Evolutionary conservation across 805 yeast genomes (phyloP).

Genomic region (Ogataea neopini): DNA sequence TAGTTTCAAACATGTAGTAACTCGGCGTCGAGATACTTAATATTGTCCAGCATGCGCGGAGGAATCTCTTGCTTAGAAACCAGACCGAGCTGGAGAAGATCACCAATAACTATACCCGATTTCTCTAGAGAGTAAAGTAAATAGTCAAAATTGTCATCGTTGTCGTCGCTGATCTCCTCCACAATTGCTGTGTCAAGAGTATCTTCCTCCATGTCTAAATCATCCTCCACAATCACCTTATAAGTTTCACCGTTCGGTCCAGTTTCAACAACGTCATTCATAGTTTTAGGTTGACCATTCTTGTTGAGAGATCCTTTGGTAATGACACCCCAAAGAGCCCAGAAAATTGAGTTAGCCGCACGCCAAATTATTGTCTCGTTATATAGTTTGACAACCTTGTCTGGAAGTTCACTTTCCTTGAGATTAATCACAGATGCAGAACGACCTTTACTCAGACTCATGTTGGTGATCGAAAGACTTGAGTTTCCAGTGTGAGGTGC

Average conservation of each 20-base stretch:
- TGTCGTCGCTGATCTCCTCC: constrained; percentile 31
- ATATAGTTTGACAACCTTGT: constrained; percentile 49
- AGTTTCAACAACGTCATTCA: constrained; percentile 37
- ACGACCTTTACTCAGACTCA: constrained; percentile 19
- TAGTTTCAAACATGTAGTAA: constrained; percentile 18
- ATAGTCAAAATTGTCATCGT: constrained; percentile 73
- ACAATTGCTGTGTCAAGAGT: constrained; percentile 22
- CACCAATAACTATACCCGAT: constrained; percentile 71
- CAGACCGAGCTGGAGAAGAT: constrained; percentile 62
- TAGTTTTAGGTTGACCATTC: not conserved
- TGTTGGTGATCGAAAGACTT: constrained; percentile 9
- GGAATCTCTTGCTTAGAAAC: constrained; percentile 35
- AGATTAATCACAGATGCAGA: constrained; percentile 37
- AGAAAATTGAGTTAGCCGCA: constrained; percentile 70
- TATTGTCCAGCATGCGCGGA: constrained; percentile 32
- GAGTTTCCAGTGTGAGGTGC: constrained; percentile 16
- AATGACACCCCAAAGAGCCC: constrained; percentile 93
- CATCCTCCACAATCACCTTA: constrained; percentile 34
- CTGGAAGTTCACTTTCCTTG: constrained; percentile 36
- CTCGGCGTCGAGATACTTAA: constrained; percentile 46
- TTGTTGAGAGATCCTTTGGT: constrained; percentile 27
- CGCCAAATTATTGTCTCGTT: constrained; percentile 78
- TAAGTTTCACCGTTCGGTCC: constrained; percentile 61
- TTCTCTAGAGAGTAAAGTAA: constrained; percentile 74
- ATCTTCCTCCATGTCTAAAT: constrained; percentile 27